These are phyloP conservation scores for Lachnellula subtilissima DNA, from an alignment of 2,329 filamentous ascomycete species.

Conservation along the genomic window DNA sequence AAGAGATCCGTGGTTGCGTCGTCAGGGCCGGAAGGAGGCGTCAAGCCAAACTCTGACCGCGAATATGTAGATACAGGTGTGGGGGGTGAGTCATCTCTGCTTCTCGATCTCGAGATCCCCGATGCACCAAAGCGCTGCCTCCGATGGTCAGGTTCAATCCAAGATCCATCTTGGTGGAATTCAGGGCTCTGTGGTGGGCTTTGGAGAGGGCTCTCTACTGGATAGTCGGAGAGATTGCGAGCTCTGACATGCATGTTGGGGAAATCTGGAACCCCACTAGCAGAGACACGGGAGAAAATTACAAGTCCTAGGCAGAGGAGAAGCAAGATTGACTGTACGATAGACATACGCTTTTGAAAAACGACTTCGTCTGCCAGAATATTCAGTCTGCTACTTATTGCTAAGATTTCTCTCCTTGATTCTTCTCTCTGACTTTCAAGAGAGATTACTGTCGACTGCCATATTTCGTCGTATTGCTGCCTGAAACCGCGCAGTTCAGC, in stretches of 20 bases:
- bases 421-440: conserved; percentile 84
- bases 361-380: conserved; percentile 90
- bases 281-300: conserved; percentile 63
- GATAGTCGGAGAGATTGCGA: conserved; percentile 11
- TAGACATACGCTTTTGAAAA: conserved; percentile 85
- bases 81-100: conserved; percentile 17
- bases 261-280: conserved; percentile 28
- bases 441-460: conserved; percentile 91
- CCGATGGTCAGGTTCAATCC: conserved; percentile 15
- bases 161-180: conserved; percentile 10
- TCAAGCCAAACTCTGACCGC: conserved; percentile 10
- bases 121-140: conserved; percentile 16
- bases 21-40: conserved; percentile 6
- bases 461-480: conserved; percentile 89
- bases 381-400: conserved; percentile 73
- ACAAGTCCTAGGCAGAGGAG: conserved; percentile 83
- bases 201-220: conserved; percentile 21
- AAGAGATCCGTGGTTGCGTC: neutral
- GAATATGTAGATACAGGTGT: conserved; percentile 24
- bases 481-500: conserved; percentile 73
- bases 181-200: conserved; percentile 24
- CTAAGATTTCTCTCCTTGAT: conserved; percentile 76
- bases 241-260: conserved; percentile 18
- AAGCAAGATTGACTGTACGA: conserved; percentile 82
- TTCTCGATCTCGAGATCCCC: conserved; percentile 7